These are phyloP conservation scores for Puccinia brachypodii DNA, from an alignment of 1,284 basidiomycete genomes.

Conservation along the genomic window DNA sequence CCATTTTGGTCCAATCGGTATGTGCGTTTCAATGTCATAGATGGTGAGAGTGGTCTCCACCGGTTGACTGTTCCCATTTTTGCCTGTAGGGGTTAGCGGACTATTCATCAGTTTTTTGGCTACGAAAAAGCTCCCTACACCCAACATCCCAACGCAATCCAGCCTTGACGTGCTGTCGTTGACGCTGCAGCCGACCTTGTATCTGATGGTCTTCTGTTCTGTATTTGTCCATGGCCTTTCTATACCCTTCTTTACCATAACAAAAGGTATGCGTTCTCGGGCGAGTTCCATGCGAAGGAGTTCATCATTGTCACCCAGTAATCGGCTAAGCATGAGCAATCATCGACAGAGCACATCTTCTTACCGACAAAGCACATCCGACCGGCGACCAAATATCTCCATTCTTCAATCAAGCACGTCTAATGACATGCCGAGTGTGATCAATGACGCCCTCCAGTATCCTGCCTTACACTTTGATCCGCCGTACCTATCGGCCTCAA, in stretches of 20 bases:
- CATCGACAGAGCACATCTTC: constrained; percentile 4
- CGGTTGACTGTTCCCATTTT: neutral
- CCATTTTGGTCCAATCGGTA: constrained; percentile 57
- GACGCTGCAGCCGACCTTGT: constrained; percentile 57
- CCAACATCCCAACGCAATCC: constrained; percentile 52
- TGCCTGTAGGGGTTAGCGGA: neutral
- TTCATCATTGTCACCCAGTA: neutral
- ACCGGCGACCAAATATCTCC: neutral
- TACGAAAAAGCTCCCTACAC: neutral
- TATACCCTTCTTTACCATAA: constrained; percentile 54
- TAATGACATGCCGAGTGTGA: neutral
- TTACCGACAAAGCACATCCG: neutral
- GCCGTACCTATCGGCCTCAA: too few species aligned
- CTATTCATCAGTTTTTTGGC: constrained; percentile 5
- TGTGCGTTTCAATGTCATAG: constrained; percentile 57
- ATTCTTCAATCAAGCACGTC: neutral
- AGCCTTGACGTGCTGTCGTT: constrained; percentile 55
- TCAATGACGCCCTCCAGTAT: neutral
- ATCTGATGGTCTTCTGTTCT: constrained; percentile 57
- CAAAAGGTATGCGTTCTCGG: neutral
- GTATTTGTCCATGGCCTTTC: constrained; percentile 57
- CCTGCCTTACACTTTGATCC: neutral
- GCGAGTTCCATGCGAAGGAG: neutral
- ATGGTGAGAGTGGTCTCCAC: constrained; percentile 53
- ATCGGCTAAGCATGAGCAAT: neutral